Evolutionary conservation across 2,329 filamentous ascomycete species (phyloP).

Genomic region (Canariomyces notabilis): DNA sequence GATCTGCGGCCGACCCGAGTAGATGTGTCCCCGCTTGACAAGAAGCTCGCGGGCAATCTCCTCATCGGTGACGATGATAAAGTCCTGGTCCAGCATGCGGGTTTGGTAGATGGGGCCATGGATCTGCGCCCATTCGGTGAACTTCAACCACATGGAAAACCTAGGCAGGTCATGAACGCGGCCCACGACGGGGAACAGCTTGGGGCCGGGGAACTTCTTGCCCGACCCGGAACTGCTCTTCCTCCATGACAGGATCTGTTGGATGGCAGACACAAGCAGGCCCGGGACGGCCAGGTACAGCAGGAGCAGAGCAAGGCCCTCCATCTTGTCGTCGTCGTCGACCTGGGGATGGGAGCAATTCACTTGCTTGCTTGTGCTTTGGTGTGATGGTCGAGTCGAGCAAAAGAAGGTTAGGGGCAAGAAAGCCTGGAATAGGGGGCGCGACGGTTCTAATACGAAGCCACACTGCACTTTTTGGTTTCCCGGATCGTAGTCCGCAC

Average conservation of each 20-base stretch:
- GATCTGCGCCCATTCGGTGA: slow-evolving; percentile 42
- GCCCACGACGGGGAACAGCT: slow-evolving; percentile 43
- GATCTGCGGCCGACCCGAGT: slow-evolving; percentile 47
- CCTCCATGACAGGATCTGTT: slow-evolving; percentile 36
- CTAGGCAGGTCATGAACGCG: slow-evolving; percentile 45
- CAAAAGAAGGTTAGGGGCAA: neutral
- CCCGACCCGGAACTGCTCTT: slow-evolving; percentile 25
- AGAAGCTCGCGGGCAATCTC: slow-evolving; percentile 45
- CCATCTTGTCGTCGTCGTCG: slow-evolving; percentile 29
- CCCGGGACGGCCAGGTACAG: slow-evolving; percentile 44
- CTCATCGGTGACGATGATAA: slow-evolving; percentile 44
- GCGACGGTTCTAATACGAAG: too few relatives aligned
- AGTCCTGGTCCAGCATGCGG: slow-evolving; percentile 35
- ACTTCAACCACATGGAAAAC: slow-evolving; percentile 46
- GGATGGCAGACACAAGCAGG: slow-evolving; percentile 37
- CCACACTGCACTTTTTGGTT: too few relatives aligned
- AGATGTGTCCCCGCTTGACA: slow-evolving; percentile 45
- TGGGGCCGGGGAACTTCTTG: slow-evolving; percentile 40
- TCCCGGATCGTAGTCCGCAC: too few relatives aligned
- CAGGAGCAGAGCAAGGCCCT: slow-evolving; percentile 35
- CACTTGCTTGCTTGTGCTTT: too few relatives aligned
- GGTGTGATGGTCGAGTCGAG: neutral
- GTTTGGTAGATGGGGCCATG: slow-evolving; percentile 43
- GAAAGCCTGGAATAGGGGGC: neutral
- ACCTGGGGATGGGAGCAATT: neutral